These are phyloP conservation scores for Pogostemon cablin DNA, from an alignment of 257 asterid genomes.

Conservation along the genomic window DNA sequence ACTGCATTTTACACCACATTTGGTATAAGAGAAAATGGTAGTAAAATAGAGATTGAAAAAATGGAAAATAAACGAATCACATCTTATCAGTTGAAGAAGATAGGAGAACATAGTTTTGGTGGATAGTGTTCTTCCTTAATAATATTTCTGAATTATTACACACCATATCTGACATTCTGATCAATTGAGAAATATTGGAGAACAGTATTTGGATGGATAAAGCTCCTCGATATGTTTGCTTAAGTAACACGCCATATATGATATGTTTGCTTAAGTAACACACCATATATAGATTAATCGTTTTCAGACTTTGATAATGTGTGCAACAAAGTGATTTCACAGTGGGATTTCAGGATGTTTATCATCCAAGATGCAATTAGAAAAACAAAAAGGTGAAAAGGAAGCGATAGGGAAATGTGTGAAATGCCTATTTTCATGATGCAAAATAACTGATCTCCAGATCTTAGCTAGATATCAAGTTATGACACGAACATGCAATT, in stretches of 20 bases:
- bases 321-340: conserved; percentile 20
- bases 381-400: background rate
- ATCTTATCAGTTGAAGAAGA: conserved; percentile 6
- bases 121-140: background rate
- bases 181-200: background rate
- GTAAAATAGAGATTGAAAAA: background rate
- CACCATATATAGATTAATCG: background rate
- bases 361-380: conserved; percentile 15
- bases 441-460: conserved; percentile 19
- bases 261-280: background rate
- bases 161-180: too few species aligned
- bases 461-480: conserved; percentile 12
- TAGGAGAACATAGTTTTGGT: background rate
- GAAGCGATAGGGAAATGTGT: background rate
- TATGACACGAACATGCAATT: conserved; percentile 25
- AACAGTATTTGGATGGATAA: background rate
- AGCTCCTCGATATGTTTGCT: background rate
- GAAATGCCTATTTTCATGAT: conserved; percentile 22
- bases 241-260: background rate
- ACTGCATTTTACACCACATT: background rate
- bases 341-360: conserved; percentile 14
- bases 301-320: conserved; percentile 15
- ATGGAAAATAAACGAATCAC: background rate
- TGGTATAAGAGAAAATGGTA: conserved; percentile 10
- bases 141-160: too few species aligned